Percentiles rank a stretch among this genome's conserved stretches.
Evolutionary conservation across 495 filamentous ascomycete species (phyloP).

Genomic region (Baudoinia panamericana): DNA sequence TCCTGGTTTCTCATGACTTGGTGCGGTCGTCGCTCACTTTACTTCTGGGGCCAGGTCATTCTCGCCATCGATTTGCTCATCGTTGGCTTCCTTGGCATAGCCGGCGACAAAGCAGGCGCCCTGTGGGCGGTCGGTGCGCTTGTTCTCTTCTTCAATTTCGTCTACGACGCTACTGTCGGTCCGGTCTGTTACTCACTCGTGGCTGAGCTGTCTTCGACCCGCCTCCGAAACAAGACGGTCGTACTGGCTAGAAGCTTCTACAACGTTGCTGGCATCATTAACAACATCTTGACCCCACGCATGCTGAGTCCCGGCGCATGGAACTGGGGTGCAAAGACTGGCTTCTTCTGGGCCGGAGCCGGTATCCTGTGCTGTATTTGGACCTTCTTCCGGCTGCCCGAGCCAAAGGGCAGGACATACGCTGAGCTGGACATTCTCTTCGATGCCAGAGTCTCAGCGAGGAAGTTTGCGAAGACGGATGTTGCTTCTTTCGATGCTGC

Average conservation of each 20-base stretch:
- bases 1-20: slow-evolving; percentile 29
- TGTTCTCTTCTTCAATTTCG: slow-evolving; percentile 58
- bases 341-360: slow-evolving; percentile 11
- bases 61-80: slow-evolving; percentile 30
- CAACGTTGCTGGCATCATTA: slow-evolving; percentile 57
- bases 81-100: slow-evolving; percentile 58
- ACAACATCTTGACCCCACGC: slow-evolving; percentile 50
- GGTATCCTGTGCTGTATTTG: slow-evolving; percentile 24
- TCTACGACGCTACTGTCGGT: slow-evolving; percentile 64
- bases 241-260: slow-evolving; percentile 58
- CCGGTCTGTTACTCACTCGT: slow-evolving; percentile 60
- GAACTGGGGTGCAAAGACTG: slow-evolving; percentile 6
- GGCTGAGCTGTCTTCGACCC: slow-evolving; percentile 57
- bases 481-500: slow-evolving; percentile 8
- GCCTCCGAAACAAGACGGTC: slow-evolving; percentile 66
- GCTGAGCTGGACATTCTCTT: slow-evolving; percentile 14
- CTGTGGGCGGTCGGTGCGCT: slow-evolving; percentile 60
- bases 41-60: slow-evolving; percentile 21
- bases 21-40: slow-evolving; percentile 27
- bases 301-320: not conserved
- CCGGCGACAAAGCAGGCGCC: slow-evolving; percentile 33
- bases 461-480: slow-evolving; percentile 5
- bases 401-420: slow-evolving; percentile 28
- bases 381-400: slow-evolving; percentile 33
- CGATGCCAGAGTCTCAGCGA: slow-evolving; percentile 3